Evolutionary conservation across 1,139 yeast species (phyloP), one percentile per base, ranked within the genome.

Genomic region (Debaryomyces sp.): DNA sequence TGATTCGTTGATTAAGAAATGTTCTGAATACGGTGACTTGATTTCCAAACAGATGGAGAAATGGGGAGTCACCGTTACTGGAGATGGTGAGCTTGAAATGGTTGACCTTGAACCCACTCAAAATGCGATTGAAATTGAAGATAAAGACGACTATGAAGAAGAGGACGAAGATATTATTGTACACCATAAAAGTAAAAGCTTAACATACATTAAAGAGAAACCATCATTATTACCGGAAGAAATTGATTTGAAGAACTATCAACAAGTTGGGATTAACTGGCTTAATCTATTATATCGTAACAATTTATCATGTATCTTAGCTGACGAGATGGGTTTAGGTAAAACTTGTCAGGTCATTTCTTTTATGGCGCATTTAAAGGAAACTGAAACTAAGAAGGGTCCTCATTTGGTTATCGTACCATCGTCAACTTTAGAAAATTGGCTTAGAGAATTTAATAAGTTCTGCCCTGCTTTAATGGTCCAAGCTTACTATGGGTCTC

Each of bases 251-350:
- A 94, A 94, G 61, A 85, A 84, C 60, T 94, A 94, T 66, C 99
- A 94, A 71, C 94, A 91, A 60, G 96, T 94, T 17, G 99, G 99
- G 44, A 73, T 95, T 48, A 94, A 94, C 64, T 95, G 99, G 99
- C 74, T 95, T 48, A 80, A 86, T 55, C 67, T 94, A 48, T 74
- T 95, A 35, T 94, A 92, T 66, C 82, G 81, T 50, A 83, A 88
- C 60, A 80, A 83, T 22, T 75, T 94, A 49, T 90, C 97, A 7
- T 92, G 99, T 70, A 94, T 94, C 50, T 74, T 94, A 44, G 99
- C 99, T 0, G 99, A 95, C 73, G 99, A 95, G 67, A 95, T 95
- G 99, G 99, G 99, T 49, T 78, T 95, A 49, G 99, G 99, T 58
- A 94, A 94, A 67, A 94, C 99, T 6, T 97, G 94, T 24, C 99